Evolutionary conservation across 257 asterid species (phyloP), one percentile per base, ranked within the genome.

Genomic region (Penstemon newberryi): DNA sequence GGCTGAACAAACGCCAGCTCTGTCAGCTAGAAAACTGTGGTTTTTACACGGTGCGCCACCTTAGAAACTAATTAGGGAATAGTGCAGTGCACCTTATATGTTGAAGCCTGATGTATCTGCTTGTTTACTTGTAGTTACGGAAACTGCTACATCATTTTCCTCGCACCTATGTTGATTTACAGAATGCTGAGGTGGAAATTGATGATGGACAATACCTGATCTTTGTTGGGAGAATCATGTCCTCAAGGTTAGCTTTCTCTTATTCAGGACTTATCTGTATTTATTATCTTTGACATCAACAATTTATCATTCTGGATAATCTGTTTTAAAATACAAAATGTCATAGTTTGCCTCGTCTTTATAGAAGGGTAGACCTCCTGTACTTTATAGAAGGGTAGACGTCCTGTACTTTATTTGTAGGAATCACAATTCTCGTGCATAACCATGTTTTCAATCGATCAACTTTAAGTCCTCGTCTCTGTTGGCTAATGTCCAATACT

Each of bases 121-220:
- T 74, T 77, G 52, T 78, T 54, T 78, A 52, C 75, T 59, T 85
- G 85, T 76, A 93, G 99, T 73, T 89, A 73, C 83, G 97, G 83
- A 93, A 90, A 79, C 81, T 93, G 78, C 87, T 93, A 67, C 92
- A 83, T 74, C 97, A 90, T 78, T 93, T 90, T 82, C 97, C 99
- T 69, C 96, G 99, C 75, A 85, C 96, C 15, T 93, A 93, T 81
- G 99, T 86, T 66, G 96, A 90, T 84, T 79, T 90, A 62, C 96
- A 84, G 73, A 93, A 88, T 81, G 94, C 96, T 52, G 90, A 88
- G 77, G 81, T 85, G 76, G 91, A 84, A 74, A 87, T 93, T 72
- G 89, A 76, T 57, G 96, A 93, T 72, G 99, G 99, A 44, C 90
- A 84, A 71, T 93, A 90, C 85, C 71, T 87, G 80, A 88, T 88